These are phyloP conservation scores for Camellia sinensis DNA, from an alignment of 148 eudicot species.

Conservation along the genomic window DNA sequence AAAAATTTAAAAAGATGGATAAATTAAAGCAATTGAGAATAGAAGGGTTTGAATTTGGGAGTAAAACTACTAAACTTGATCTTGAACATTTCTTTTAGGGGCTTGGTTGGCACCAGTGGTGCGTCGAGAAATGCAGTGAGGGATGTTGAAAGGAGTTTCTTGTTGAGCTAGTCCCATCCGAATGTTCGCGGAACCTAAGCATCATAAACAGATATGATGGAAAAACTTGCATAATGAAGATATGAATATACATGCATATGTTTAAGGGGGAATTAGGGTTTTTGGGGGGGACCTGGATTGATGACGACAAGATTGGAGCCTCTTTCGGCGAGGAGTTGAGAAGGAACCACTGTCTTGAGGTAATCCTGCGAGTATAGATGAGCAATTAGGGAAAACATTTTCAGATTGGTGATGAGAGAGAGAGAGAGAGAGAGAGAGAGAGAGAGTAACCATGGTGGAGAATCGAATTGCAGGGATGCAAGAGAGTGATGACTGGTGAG, in stretches of 20 bases:
- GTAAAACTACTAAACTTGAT: conserved; percentile 51
- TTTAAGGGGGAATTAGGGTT: conserved; percentile 26
- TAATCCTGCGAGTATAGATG: conserved; percentile 50
- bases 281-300: conserved; percentile 66
- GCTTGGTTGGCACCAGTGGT: conserved; percentile 58
- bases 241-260: neutral
- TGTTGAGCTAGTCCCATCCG: conserved; percentile 82
- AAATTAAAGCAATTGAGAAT: neutral
- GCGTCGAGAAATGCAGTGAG: conserved; percentile 92
- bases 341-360: conserved; percentile 69
- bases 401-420: neutral
- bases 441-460: neutral
- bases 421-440: neutral
- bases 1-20: neutral
- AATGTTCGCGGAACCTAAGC: conserved; percentile 79
- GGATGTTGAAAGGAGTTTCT: conserved; percentile 65
- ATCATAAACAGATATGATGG: neutral
- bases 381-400: neutral
- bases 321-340: conserved; percentile 86
- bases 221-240: neutral
- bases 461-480: neutral
- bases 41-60: neutral
- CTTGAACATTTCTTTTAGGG: conserved; percentile 70
- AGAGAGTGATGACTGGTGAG: too few relatives aligned
- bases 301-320: conserved; percentile 88